Evolutionary conservation across 2,329 filamentous ascomycete genomes (phyloP), one percentile per base, ranked within the genome.

Genomic region (Paradendryphiella salina): DNA sequence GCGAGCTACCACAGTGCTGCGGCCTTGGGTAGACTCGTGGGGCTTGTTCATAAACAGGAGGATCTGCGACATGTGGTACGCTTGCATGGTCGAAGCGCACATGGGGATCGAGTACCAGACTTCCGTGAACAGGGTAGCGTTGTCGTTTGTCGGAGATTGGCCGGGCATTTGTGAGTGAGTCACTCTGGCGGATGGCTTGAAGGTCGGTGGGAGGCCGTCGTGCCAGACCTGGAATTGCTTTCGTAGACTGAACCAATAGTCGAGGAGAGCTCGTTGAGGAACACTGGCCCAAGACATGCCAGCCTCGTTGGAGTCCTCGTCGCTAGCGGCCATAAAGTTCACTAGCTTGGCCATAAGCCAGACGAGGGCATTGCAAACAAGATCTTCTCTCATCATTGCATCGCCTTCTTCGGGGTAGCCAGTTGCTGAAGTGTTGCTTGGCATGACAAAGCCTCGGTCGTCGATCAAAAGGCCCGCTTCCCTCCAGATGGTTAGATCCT

Each of bases 271-370:
- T 61, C 79, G 78, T 72, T 77, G 81, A 56, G 73, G 78, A 52
- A 75, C 78, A 23, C 69, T 80, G 47, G 72, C 70, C 74, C 74
- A 68, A 66, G 69, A 58, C 69, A 71, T 57, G 63, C 64, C 56
- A 63, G 71, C 40, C 70, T 67, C 64, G 9, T 64, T 54, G 2
- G 70, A 75, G 2, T 82, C 71, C 3, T 79, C 77, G 49, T 84
- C 82, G 1, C 80, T 81, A 1, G 78, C 77, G 1, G 80, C 82
- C 47, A 86, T 80, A 63, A 82, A 86, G 62, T 88, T 87, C 43
- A 86, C 80, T 4, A 87, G 79, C 60, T 87, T 87, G 5, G 83
- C 81, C 51, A 85, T 76, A 7, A 88, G 78, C 84, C 84, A 88
- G 5, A 86, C 79, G 3, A 88, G 67, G 0, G 82, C 81, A 59